Conservation (phyloP, 2,329 filamentous ascomycete species). For the Paradendryphiella salina region DNA sequence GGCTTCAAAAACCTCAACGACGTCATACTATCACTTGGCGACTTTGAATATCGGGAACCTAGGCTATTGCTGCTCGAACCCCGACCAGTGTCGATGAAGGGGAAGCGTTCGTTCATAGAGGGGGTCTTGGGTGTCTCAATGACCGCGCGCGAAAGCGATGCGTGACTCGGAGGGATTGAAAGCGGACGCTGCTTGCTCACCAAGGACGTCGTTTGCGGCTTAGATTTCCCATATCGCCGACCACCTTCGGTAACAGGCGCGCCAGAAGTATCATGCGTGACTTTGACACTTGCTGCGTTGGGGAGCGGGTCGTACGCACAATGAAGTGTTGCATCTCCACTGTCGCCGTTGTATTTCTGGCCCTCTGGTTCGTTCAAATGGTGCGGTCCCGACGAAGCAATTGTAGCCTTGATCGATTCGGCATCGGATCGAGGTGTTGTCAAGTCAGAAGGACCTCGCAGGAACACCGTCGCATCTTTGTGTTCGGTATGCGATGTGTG, state of each 20-base stretch:
- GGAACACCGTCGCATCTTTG: conserved; percentile 30
- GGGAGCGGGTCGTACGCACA: neutral
- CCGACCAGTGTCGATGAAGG: conserved; percentile 45
- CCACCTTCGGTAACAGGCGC: neutral
- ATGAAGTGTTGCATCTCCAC: neutral
- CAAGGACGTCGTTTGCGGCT: neutral
- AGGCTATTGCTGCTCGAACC: conserved; percentile 34
- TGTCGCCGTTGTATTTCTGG: neutral
- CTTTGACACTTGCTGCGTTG: neutral
- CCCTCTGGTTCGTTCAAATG: neutral
- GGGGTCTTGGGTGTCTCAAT: conserved; percentile 33
- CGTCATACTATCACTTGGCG: conserved; percentile 19
- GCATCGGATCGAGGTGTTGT: conserved; percentile 5
- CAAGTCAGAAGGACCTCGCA: conserved; percentile 15
- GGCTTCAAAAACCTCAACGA: conserved; percentile 15
- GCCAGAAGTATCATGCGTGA: neutral
- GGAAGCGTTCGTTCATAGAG: conserved; percentile 53
- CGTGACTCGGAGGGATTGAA: conserved; percentile 9
- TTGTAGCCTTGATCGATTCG: neutral
- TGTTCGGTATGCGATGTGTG: conserved; percentile 31
- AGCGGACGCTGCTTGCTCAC: neutral
- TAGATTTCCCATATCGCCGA: neutral
- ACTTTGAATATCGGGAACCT: conserved; percentile 21
- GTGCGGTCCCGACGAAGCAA: neutral
- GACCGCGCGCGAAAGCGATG: conserved; percentile 12